phyloP scores from a whole-genome alignment of 2,329 filamentous ascomycete genomes.

The Magnaporthiopsis incrustans region DNA sequence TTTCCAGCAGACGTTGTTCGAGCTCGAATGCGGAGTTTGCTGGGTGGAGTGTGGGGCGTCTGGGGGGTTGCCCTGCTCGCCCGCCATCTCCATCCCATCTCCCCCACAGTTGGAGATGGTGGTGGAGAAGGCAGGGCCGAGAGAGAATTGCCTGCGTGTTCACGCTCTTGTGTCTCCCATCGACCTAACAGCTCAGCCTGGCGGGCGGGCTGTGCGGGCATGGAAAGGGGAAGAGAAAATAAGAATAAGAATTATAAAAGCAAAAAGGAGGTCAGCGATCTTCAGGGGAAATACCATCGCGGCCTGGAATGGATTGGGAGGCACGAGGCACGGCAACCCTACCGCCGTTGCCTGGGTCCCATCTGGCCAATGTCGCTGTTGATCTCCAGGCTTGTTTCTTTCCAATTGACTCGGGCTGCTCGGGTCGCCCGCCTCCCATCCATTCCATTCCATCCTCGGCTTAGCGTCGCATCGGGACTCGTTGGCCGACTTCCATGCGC shows the following conservation, averaged over 20 bases:
- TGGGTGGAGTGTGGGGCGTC: background rate
- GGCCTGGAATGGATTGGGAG: background rate
- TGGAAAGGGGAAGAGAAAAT: no score
- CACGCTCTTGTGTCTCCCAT: no score
- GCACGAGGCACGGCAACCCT: background rate
- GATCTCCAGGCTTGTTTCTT: background rate
- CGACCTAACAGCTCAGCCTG: no score
- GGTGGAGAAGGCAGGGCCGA: background rate
- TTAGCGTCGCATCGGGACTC: background rate
- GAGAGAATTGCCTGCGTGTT: background rate
- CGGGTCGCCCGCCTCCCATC: background rate
- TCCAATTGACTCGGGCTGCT: background rate
- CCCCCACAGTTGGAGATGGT: background rate
- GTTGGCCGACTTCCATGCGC: background rate
- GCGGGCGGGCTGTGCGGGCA: no score
- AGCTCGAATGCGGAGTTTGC: constrained; percentile 1
- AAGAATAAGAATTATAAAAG: background rate
- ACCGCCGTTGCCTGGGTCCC: background rate
- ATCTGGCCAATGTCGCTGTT: background rate
- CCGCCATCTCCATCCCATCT: background rate
- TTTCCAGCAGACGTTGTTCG: constrained; percentile 1
- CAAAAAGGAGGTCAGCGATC: background rate
- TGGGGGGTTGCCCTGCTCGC: background rate
- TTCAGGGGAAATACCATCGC: background rate
- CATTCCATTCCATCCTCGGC: no score